Evolutionary conservation across 768 basidiomycete genomes (phyloP).

Genomic region (Solioccasus polychromus): DNA sequence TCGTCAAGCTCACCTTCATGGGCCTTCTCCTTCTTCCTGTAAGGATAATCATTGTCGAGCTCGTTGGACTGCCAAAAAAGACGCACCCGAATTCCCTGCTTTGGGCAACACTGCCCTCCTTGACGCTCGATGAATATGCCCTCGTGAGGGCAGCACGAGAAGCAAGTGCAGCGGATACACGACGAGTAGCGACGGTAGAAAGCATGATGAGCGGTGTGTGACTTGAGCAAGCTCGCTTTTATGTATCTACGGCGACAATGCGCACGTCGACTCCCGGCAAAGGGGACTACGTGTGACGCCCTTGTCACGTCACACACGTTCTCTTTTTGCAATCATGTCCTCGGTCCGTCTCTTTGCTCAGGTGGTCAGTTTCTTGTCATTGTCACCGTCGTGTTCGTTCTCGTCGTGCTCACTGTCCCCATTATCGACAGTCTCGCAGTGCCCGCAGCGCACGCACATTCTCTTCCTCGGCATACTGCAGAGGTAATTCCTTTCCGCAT

Average conservation of each 20-base stretch:
- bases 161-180: constrained; percentile 37
- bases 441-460: constrained; percentile 57
- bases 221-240: background rate
- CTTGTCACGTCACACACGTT: constrained; percentile 46
- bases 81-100: constrained; percentile 62
- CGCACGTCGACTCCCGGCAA: background rate
- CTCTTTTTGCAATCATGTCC: constrained; percentile 54
- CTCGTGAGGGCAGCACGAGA: constrained; percentile 33
- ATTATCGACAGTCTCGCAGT: constrained; percentile 33
- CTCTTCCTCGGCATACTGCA: constrained; percentile 59
- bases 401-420: constrained; percentile 9
- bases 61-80: background rate
- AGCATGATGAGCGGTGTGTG: constrained; percentile 18
- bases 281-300: constrained; percentile 20
- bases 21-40: constrained; percentile 74
- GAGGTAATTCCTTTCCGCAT: constrained; percentile 48
- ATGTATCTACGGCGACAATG: background rate
- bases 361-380: constrained; percentile 30
- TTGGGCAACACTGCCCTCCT: constrained; percentile 59
- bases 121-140: constrained; percentile 37
- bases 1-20: constrained; percentile 49
- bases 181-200: constrained; percentile 34
- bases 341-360: constrained; percentile 55
- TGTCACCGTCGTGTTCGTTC: background rate
- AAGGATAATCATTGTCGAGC: background rate